Conservation (phyloP, 1,284 basidiomycete genomes). For the Cutaneotrichosporon curvatum region DNA sequence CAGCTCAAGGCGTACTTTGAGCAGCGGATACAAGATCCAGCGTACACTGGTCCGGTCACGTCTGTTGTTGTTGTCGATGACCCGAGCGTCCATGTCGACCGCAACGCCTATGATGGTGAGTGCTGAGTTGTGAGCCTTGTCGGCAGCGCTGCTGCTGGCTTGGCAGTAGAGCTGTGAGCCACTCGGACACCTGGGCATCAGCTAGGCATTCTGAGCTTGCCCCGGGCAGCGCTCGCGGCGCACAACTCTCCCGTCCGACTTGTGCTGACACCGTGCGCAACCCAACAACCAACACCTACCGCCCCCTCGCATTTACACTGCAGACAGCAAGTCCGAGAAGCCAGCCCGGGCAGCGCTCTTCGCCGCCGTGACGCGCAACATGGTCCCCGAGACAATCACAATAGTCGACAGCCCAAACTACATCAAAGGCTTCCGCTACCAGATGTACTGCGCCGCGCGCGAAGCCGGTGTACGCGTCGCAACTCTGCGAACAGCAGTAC, state of each 20-base stretch:
- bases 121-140: conserved; percentile 9
- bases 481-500: conserved; percentile 76
- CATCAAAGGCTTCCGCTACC: conserved; percentile 94
- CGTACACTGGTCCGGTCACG: conserved; percentile 50
- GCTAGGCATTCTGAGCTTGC: no score
- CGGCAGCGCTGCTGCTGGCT: no score
- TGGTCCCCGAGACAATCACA: conserved; percentile 67
- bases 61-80: conserved; percentile 71
- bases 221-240: no score
- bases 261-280: neutral
- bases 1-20: conserved; percentile 63
- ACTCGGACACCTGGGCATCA: no score
- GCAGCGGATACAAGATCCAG: conserved; percentile 1
- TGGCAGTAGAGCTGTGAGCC: no score
- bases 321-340: conserved; percentile 80
- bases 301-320: neutral
- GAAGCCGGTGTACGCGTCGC: conserved; percentile 78
- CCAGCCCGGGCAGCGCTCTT: conserved; percentile 81
- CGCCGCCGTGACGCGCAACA: conserved; percentile 68
- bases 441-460: conserved; percentile 91
- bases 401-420: conserved; percentile 91
- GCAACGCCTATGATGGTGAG: conserved; percentile 68
- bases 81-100: conserved; percentile 59
- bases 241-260: neutral
- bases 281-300: no score